Evolutionary conservation across 345 rosid genomes (phyloP).

Genomic region (Citrus medica): DNA sequence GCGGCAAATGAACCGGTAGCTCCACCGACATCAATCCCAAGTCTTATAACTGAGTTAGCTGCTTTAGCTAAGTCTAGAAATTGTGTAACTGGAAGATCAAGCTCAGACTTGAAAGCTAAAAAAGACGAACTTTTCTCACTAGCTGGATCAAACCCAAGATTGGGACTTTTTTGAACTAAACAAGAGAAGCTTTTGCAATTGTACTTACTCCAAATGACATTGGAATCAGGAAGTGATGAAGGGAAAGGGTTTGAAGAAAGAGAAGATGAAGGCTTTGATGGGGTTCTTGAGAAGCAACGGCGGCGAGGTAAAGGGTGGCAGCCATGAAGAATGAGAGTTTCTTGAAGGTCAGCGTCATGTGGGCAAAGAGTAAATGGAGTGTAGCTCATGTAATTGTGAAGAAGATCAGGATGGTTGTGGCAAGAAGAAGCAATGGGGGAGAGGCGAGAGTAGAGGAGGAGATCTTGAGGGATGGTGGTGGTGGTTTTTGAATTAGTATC

Average conservation of each 20-base stretch:
- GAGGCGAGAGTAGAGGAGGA: slow-evolving; percentile 72
- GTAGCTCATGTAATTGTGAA: slow-evolving; percentile 82
- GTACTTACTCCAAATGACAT: slow-evolving; percentile 70
- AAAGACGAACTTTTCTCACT: slow-evolving; percentile 46
- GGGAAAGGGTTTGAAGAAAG: slow-evolving; percentile 53
- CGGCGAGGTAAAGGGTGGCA: slow-evolving; percentile 99
- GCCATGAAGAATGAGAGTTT: slow-evolving; percentile 85
- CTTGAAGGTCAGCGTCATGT: slow-evolving; percentile 64
- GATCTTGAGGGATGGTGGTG: slow-evolving; percentile 61
- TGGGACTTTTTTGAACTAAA: slow-evolving; percentile 45
- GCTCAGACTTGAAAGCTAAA: slow-evolving; percentile 53
- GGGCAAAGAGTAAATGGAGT: slow-evolving; percentile 86
- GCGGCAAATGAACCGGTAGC: slow-evolving; percentile 90
- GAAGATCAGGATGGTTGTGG: slow-evolving; percentile 80
- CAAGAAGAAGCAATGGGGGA: slow-evolving; percentile 89
- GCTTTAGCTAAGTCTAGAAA: slow-evolving; percentile 64
- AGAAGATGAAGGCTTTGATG: slow-evolving; percentile 44
- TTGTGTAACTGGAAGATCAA: slow-evolving; percentile 90
- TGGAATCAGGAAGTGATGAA: slow-evolving; percentile 57
- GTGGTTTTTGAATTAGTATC: slow-evolving; percentile 14
- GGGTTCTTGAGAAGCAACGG: slow-evolving; percentile 88
- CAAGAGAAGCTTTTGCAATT: slow-evolving; percentile 74
- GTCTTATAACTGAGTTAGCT: slow-evolving; percentile 52
- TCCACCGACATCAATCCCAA: slow-evolving; percentile 89
- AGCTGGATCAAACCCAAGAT: slow-evolving; percentile 58